Conservation (phyloP, 108 stramenopile species). For the Nannochloropsis salina region DNA sequence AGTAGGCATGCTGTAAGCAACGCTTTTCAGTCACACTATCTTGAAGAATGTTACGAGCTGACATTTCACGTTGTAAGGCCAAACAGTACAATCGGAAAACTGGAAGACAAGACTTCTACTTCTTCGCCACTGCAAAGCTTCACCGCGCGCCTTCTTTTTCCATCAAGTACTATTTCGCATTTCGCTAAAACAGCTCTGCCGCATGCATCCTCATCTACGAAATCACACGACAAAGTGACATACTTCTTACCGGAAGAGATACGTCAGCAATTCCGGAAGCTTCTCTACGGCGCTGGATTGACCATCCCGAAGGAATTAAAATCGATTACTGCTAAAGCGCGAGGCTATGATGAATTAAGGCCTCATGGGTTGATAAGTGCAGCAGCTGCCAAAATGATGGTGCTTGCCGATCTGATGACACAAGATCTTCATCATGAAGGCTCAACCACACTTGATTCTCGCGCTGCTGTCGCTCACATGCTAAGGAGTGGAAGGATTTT, state of each 20-base stretch:
- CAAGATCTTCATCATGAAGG: not conserved
- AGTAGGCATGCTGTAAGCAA: not conserved
- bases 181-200: not conserved
- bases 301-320: not conserved
- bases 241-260: not conserved
- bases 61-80: not conserved
- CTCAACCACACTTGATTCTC: no score
- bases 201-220: not conserved
- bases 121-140: not conserved
- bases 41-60: not conserved
- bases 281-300: not conserved
- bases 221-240: not conserved
- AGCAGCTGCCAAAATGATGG: not conserved
- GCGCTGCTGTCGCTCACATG: not conserved
- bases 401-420: slow-evolving; percentile 15
- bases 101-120: not conserved
- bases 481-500: not conserved
- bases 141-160: slow-evolving; percentile 1
- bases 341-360: not conserved
- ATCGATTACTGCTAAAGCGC: not conserved
- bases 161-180: not conserved
- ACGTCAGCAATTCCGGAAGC: not conserved
- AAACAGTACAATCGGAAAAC: not conserved
- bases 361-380: not conserved
- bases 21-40: not conserved